phyloP scores from a whole-genome alignment of 2,329 filamentous ascomycete species.

The Pseudogymnoascus sp. region DNA sequence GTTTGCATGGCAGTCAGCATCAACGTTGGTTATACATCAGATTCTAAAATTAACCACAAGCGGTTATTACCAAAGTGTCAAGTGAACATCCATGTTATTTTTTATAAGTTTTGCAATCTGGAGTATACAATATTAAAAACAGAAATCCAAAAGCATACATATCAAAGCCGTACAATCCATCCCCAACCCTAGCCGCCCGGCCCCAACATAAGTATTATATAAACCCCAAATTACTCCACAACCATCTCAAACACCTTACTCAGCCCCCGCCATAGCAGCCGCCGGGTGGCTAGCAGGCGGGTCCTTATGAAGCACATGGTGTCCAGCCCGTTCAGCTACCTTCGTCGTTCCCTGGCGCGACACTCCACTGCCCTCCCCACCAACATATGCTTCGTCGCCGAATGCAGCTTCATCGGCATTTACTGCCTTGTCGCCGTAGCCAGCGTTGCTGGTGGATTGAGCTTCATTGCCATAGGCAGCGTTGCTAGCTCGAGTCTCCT shows the following conservation, averaged over 20 bases:
- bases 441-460: background rate
- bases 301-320: constrained; percentile 22
- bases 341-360: background rate
- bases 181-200: background rate
- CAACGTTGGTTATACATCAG: background rate
- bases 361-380: background rate
- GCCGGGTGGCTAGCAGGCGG: constrained; percentile 21
- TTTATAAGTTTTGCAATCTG: background rate
- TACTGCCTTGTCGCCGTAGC: background rate
- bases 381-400: background rate
- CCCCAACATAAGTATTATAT: background rate
- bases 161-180: background rate
- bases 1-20: background rate
- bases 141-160: background rate
- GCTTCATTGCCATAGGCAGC: background rate
- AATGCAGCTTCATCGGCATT: constrained; percentile 12
- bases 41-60: background rate
- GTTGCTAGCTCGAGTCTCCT: background rate
- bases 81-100: constrained; percentile 5
- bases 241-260: background rate
- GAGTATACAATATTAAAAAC: background rate
- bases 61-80: background rate
- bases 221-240: background rate
- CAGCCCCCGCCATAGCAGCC: constrained; percentile 1
- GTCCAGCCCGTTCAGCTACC: constrained; percentile 11